Evolutionary conservation across 2,329 filamentous ascomycete genomes (phyloP), one percentile per base, ranked within the genome.

Genomic region (Calonectria montana): DNA sequence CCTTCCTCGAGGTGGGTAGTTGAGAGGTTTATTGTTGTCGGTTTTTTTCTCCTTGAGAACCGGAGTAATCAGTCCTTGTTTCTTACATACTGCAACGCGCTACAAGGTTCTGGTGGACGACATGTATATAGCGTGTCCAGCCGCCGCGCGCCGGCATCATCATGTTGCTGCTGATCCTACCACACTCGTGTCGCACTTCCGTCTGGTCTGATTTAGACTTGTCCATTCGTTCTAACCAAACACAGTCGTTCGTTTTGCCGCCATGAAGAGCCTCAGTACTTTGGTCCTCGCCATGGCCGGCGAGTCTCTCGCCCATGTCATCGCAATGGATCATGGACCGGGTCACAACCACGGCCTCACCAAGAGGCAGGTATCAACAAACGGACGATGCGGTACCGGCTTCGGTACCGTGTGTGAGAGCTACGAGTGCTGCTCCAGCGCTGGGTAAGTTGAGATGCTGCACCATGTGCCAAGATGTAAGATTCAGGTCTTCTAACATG

Each of bases 361-460:
- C 57, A 73, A 75, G 45, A 73, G 78, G 50, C 73, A 78, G 39
- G 13, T 29, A 13, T 78, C 76, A 3, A 70, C 67, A 10, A 35
- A 87, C 83, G 70, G 90, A 86, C 77, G 90, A 85, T 81, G 84
- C 77, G 79, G 88, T 82, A 77, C 78, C 1, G 77, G 80, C 6
- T 82, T 80, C 27, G 81, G 78, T 35, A 80, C 80, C 0, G 75
- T 80, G 6, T 87, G 85, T 50, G 70, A 73, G 3, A 65, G 71
- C 1, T 80, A 78, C 6, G 81, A 85, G 31, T 87, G 85, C 65
- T 87, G 85, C 71, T 87, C 85, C 12, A 80, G 79, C n/a, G 81
- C 82, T 57, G 84, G 85, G 85, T 86, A 76, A 75, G 80, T 76
- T 16, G 2, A 15, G 50, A 13, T 21, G 16, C 31, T 6, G 16